These are phyloP conservation scores for Chalaropsis thielavioides DNA, from an alignment of 2,329 filamentous ascomycete genomes.

Conservation along the genomic window DNA sequence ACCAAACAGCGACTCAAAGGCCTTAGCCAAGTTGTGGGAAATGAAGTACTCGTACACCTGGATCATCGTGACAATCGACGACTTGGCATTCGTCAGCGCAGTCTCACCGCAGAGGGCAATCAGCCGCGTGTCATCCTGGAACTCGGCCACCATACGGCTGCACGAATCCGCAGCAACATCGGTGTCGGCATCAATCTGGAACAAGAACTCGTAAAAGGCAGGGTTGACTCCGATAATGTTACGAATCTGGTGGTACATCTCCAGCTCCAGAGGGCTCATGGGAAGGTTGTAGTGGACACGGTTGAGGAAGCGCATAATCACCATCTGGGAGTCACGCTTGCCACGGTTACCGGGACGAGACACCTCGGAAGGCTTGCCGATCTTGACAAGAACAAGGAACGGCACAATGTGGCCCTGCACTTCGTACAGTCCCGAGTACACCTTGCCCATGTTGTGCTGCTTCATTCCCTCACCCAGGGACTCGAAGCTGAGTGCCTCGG, in stretches of 20 bases:
- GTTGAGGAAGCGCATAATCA: constrained; percentile 98
- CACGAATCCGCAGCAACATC: constrained; percentile 80
- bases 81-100: constrained; percentile 78
- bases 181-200: constrained; percentile 96
- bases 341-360: constrained; percentile 91
- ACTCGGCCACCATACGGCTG: constrained; percentile 80
- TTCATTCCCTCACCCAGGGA: constrained; percentile 89
- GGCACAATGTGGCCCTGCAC: constrained; percentile 96
- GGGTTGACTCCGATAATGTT: constrained; percentile 99
- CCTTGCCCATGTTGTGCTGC: constrained; percentile 98
- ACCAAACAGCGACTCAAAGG: constrained; percentile 92
- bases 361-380: constrained; percentile 95
- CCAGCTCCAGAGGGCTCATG: constrained; percentile 92
- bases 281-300: constrained; percentile 92
- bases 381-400: constrained; percentile 91
- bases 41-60: constrained; percentile 99
- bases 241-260: constrained; percentile 96
- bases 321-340: constrained; percentile 98
- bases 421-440: constrained; percentile 95
- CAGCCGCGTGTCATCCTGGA: constrained; percentile 82
- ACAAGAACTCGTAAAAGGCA: constrained; percentile 91
- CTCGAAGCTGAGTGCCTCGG: constrained; percentile 91
- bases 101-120: constrained; percentile 94
- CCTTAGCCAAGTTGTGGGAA: constrained; percentile 91
- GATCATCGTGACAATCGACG: constrained; percentile 94